phyloP scores from a whole-genome alignment of 2,329 filamentous ascomycete genomes.

The Nemania sp. region DNA sequence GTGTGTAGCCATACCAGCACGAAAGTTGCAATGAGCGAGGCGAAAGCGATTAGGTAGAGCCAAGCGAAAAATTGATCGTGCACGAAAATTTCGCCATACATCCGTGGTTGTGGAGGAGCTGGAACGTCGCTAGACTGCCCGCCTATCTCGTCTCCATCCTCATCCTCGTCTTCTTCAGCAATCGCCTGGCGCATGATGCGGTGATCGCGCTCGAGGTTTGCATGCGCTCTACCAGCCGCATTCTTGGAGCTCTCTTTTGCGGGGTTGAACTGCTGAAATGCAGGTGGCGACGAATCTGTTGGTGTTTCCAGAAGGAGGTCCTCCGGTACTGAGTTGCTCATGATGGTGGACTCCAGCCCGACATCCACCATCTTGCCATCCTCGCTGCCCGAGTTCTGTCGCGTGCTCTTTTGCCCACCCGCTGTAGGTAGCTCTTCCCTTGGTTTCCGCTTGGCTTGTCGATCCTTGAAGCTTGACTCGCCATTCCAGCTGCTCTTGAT shows the following conservation, averaged over 20 bases:
- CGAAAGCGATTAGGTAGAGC: constrained; percentile 82
- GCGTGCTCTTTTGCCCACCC: constrained; percentile 33
- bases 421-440: constrained; percentile 45
- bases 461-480: constrained; percentile 48
- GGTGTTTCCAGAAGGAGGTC: constrained; percentile 60
- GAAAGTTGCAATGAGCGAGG: constrained; percentile 83
- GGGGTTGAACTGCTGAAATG: constrained; percentile 63
- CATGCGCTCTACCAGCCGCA: constrained; percentile 44
- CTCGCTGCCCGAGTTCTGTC: constrained; percentile 41
- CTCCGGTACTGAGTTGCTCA: constrained; percentile 62
- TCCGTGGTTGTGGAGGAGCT: constrained; percentile 56
- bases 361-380: constrained; percentile 81
- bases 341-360: constrained; percentile 71
- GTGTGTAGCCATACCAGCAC: constrained; percentile 91
- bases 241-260: constrained; percentile 45
- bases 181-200: constrained; percentile 48
- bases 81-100: constrained; percentile 69
- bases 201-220: constrained; percentile 53
- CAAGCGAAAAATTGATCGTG: constrained; percentile 94
- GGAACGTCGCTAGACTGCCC: constrained; percentile 34
- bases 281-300: constrained; percentile 58
- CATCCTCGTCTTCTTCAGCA: constrained; percentile 42
- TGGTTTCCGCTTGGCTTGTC: constrained; percentile 46
- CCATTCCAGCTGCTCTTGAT: constrained; percentile 70
- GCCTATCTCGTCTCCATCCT: constrained; percentile 36